phyloP scores from a whole-genome alignment of 495 filamentous ascomycete genomes.

The Pseudoneurospora amorphoporcata region DNA sequence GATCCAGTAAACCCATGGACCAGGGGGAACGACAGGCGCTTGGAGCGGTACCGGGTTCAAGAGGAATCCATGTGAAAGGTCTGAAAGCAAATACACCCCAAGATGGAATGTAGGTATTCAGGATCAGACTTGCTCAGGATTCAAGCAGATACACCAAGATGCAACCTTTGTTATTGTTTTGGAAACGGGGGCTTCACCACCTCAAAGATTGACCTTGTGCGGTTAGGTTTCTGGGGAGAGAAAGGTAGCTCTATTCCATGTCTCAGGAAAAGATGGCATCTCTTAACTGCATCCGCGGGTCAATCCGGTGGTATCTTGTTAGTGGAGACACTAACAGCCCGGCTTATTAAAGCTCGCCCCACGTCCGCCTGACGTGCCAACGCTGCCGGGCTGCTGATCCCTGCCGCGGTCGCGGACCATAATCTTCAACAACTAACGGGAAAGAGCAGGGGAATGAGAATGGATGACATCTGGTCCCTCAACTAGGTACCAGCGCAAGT shows the following conservation, averaged over 20 bases:
- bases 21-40: neutral
- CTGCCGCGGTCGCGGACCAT: neutral
- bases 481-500: neutral
- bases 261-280: neutral
- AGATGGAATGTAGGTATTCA: neutral
- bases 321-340: neutral
- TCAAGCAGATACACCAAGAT: neutral
- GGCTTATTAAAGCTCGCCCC: neutral
- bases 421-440: neutral
- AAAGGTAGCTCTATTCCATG: neutral
- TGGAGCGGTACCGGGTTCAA: neutral
- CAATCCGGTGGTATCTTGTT: neutral
- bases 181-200: neutral
- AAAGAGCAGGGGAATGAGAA: neutral
- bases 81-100: neutral
- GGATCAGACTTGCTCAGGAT: neutral
- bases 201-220: neutral
- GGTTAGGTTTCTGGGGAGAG: neutral
- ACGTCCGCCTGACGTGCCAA: neutral
- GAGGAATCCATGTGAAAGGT: neutral
- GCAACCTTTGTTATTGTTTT: neutral
- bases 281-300: neutral
- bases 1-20: neutral
- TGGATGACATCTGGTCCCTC: neutral
- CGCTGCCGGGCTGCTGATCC: neutral